Evolutionary conservation across 2,329 filamentous ascomycete genomes (phyloP).

Genomic region (Clonostachys rhizophaga): DNA sequence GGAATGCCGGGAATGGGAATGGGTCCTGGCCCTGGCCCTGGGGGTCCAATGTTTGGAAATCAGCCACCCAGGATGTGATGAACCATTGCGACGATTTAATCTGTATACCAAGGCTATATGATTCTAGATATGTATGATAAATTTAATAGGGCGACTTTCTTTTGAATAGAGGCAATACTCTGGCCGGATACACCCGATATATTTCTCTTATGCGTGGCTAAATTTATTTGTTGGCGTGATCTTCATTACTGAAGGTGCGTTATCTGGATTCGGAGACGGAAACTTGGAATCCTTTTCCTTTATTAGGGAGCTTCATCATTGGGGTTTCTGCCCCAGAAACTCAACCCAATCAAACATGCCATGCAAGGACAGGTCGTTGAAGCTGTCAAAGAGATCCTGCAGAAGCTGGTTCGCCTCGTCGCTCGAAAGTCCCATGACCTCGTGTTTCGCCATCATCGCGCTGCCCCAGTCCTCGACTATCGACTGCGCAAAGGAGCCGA

Average conservation of each 20-base stretch:
- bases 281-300: no score
- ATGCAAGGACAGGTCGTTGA: conserved; percentile 23
- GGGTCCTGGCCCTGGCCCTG: conserved; percentile 6
- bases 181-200: no score
- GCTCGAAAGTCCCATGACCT: conserved; percentile 21
- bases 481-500: conserved; percentile 28
- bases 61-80: not conserved
- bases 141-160: not conserved
- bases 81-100: no score
- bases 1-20: conserved; percentile 9
- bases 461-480: conserved; percentile 25
- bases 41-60: conserved; percentile 19
- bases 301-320: no score
- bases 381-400: conserved; percentile 19
- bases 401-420: conserved; percentile 24
- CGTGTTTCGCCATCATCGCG: conserved; percentile 24
- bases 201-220: no score
- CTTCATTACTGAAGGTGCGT: no score
- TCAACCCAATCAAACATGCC: conserved; percentile 26
- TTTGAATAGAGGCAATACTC: no score
- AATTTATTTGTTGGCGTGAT: no score
- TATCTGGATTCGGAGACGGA: no score
- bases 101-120: no score
- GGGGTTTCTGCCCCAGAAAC: conserved; percentile 30
- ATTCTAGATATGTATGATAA: not conserved